These are phyloP conservation scores for Huntiella moniliformis DNA, from an alignment of 2,329 filamentous ascomycete species.

Conservation along the genomic window DNA sequence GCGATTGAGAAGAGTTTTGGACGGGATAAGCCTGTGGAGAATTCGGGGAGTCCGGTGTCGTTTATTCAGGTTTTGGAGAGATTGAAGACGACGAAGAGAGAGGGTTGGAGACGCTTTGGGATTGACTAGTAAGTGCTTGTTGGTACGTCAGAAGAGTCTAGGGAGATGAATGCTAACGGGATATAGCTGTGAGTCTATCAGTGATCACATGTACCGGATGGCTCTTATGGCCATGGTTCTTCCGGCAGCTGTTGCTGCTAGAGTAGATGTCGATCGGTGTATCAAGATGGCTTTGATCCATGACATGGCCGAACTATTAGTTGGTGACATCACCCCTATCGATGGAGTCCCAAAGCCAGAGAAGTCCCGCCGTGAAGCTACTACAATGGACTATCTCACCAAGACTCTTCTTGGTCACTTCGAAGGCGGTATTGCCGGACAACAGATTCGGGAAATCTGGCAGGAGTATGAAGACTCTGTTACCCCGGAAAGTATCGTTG, in stretches of 20 bases:
- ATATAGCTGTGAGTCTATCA: constrained; percentile 64
- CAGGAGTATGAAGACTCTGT: constrained; percentile 83
- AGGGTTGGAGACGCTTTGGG: constrained; percentile 83
- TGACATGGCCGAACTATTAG: constrained; percentile 90
- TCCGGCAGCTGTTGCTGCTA: constrained; percentile 50
- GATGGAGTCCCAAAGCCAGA: constrained; percentile 72
- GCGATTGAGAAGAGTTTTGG: constrained; percentile 12
- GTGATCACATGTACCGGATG: constrained; percentile 99
- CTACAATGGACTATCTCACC: constrained; percentile 84
- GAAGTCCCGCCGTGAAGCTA: constrained; percentile 70
- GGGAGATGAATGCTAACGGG: background rate
- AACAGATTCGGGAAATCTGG: constrained; percentile 64
- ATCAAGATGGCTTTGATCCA: constrained; percentile 92
- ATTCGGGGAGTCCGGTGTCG: constrained; percentile 55
- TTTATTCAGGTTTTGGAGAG: constrained; percentile 92
- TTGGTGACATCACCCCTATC: constrained; percentile 91
- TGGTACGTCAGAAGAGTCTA: too few relatives aligned
- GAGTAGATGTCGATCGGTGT: constrained; percentile 63
- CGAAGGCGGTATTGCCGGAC: constrained; percentile 47
- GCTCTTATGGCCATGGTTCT: constrained; percentile 87
- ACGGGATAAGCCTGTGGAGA: constrained; percentile 29
- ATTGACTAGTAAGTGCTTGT: constrained; percentile 34
- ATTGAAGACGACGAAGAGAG: constrained; percentile 88
- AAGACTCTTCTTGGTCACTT: constrained; percentile 53
- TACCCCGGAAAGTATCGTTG: constrained; percentile 71